phyloP scores from a whole-genome alignment of 768 basidiomycete species.

The Saitozyma sp. region DNA sequence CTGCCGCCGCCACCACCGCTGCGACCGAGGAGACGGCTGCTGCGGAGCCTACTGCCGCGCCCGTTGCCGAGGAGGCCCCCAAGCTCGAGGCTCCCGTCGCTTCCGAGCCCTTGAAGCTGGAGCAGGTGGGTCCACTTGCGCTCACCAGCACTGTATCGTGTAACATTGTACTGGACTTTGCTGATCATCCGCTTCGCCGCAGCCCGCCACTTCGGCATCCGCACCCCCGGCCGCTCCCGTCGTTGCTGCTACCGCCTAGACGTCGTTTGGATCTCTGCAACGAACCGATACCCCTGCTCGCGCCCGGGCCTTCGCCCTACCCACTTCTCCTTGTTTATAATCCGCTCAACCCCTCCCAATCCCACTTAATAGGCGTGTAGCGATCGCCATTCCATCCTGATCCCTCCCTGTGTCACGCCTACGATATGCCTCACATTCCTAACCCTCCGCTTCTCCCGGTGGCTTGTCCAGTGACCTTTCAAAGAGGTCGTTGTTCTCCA shows the following conservation, averaged over 20 bases:
- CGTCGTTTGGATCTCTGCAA: constrained; percentile 3
- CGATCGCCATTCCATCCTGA: too few species aligned
- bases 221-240: constrained; percentile 57
- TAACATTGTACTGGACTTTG: not conserved
- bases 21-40: constrained; percentile 10
- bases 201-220: constrained; percentile 19
- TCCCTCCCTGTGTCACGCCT: too few species aligned
- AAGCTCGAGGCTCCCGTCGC: constrained; percentile 80
- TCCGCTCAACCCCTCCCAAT: too few species aligned
- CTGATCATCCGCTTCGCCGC: constrained; percentile 33
- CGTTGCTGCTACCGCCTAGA: constrained; percentile 76
- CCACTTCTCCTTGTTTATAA: too few species aligned
- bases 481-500: too few species aligned
- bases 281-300: too few species aligned
- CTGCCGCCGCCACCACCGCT: constrained; percentile 50
- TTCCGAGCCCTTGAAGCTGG: constrained; percentile 74
- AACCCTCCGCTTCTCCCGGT: too few species aligned
- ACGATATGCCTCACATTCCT: too few species aligned
- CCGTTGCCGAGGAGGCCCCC: constrained; percentile 84
- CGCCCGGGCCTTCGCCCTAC: too few species aligned
- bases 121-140: constrained; percentile 23
- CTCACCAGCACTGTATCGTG: constrained; percentile 24
- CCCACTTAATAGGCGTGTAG: too few species aligned
- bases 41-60: constrained; percentile 17
- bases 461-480: too few species aligned